These are phyloP conservation scores for Usnea hakonensis DNA, from an alignment of 495 filamentous ascomycete genomes.

Conservation along the genomic window DNA sequence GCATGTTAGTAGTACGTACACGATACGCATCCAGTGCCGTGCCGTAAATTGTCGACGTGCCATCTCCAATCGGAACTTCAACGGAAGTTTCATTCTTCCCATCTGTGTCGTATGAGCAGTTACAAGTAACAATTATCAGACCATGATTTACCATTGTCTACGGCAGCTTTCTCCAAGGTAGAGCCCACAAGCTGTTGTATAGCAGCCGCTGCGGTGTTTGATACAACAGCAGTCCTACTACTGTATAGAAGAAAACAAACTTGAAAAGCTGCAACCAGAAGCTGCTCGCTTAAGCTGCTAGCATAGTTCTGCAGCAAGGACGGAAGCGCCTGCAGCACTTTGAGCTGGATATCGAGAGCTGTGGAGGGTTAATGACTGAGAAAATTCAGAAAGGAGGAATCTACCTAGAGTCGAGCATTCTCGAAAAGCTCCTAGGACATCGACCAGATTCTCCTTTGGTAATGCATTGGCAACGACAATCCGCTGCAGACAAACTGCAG, in stretches of 20 bases:
- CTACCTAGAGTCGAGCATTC: constrained; percentile 58
- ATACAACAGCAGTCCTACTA: constrained; percentile 84
- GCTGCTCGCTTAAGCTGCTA: constrained; percentile 66
- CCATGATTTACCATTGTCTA: constrained; percentile 49
- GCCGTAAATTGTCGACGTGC: constrained; percentile 54
- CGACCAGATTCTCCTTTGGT: constrained; percentile 63
- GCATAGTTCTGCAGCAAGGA: constrained; percentile 87
- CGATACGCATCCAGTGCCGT: constrained; percentile 83
- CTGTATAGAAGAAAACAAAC: constrained; percentile 85
- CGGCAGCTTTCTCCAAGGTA: constrained; percentile 82
- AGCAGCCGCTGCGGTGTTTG: constrained; percentile 89
- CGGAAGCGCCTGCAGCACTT: constrained; percentile 91
- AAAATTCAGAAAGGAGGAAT: neutral
- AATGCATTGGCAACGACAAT: constrained; percentile 74
- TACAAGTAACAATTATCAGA: too few species aligned
- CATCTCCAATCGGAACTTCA: constrained; percentile 57
- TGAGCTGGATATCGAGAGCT: constrained; percentile 87
- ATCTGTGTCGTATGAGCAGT: constrained; percentile 32
- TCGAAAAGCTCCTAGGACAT: constrained; percentile 77
- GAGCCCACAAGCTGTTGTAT: constrained; percentile 88
- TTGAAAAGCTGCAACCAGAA: constrained; percentile 73
- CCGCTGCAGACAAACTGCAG: constrained; percentile 78
- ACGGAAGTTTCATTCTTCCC: constrained; percentile 44
- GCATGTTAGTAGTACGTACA: constrained; percentile 30
- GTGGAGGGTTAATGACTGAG: neutral